A percentile compares a stretch with the other conserved stretches of the same genome.
These are phyloP conservation scores for Phalaenopsis equestris DNA, from an alignment of 106 monocot species.

Conservation along the genomic window DNA sequence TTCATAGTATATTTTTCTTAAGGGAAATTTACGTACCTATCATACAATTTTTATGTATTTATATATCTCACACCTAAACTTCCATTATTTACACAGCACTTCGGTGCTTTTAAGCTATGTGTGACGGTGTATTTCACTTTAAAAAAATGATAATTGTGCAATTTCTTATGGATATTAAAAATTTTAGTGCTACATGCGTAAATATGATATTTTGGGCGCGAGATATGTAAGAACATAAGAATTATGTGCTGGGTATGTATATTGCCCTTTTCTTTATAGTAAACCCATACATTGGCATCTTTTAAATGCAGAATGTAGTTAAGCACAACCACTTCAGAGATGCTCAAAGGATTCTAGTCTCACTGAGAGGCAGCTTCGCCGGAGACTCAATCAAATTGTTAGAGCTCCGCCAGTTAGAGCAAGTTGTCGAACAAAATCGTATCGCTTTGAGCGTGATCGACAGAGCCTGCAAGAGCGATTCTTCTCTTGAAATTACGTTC, in stretches of 20 bases:
- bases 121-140: not conserved
- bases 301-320: conserved; percentile 32
- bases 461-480: conserved; percentile 42
- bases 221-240: too few relatives aligned
- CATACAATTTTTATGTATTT: too few relatives aligned
- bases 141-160: not conserved
- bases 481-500: conserved; percentile 54
- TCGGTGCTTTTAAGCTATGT: too few relatives aligned
- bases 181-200: too few relatives aligned
- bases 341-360: conserved; percentile 45
- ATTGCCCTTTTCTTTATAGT: too few relatives aligned
- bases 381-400: conserved; percentile 44
- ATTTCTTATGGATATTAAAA: too few relatives aligned
- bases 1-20: not conserved
- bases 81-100: too few relatives aligned
- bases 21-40: too few relatives aligned
- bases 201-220: too few relatives aligned
- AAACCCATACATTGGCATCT: not conserved
- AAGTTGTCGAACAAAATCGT: conserved; percentile 75
- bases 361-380: conserved; percentile 57
- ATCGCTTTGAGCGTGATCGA: conserved; percentile 76
- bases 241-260: too few relatives aligned
- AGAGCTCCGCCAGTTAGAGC: conserved; percentile 75
- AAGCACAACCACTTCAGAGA: conserved; percentile 69
- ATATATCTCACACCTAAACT: too few relatives aligned